Conservation (phyloP, 2,329 filamentous ascomycete species). For the Penicillium brevicompactum region DNA sequence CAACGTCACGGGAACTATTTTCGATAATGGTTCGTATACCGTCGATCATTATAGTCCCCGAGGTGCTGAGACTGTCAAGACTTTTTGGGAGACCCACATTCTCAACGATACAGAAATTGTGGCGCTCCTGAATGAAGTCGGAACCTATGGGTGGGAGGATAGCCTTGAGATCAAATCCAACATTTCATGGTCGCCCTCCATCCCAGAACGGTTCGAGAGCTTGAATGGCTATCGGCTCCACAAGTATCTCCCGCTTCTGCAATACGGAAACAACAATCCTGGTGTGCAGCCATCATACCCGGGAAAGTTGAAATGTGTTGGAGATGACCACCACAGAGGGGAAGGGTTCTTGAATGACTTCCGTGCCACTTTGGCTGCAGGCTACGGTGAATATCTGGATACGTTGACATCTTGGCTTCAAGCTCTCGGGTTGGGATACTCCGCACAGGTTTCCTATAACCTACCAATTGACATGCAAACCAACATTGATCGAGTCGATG, state of each 20-base stretch:
- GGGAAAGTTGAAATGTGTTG: conserved; percentile 13
- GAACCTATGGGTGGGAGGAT: conserved; percentile 37
- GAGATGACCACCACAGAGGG: conserved; percentile 19
- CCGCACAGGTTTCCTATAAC: conserved; percentile 46
- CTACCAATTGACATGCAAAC: conserved; percentile 47
- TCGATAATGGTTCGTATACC: conserved; percentile 40
- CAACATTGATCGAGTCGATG: conserved; percentile 41
- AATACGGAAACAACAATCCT: conserved; percentile 29
- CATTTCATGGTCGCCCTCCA: conserved; percentile 40
- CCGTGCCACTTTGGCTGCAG: conserved; percentile 20
- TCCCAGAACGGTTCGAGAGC: conserved; percentile 33
- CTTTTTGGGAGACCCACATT: conserved; percentile 46
- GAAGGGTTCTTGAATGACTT: conserved; percentile 27
- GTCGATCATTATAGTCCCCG: conserved; percentile 44
- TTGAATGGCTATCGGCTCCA: conserved; percentile 38
- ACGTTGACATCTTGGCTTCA: conserved; percentile 35
- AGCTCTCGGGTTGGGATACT: conserved; percentile 38
- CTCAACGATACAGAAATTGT: conserved; percentile 31
- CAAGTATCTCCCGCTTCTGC: conserved; percentile 35
- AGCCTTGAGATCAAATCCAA: conserved; percentile 36
- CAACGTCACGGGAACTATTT: conserved; percentile 20
- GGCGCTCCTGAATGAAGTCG: conserved; percentile 34
- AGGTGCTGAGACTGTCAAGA: conserved; percentile 38
- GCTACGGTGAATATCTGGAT: conserved; percentile 36
- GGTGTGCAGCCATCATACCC: conserved; percentile 7